Conservation (phyloP, 495 filamentous ascomycete genomes). For the Penicillium flavigenum region DNA sequence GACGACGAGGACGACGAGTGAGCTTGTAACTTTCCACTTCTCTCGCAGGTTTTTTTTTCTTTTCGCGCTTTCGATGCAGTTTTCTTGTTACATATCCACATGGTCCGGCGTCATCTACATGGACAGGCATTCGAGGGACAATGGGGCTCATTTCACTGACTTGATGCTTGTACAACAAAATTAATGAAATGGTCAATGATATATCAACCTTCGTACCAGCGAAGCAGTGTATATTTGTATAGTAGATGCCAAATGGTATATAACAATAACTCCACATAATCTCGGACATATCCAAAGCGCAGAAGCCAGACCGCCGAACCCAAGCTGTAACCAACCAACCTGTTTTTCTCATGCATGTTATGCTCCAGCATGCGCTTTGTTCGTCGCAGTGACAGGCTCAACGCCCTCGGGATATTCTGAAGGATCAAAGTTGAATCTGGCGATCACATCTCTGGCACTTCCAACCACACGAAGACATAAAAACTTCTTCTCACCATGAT, state of each 20-base stretch:
- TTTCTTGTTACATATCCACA: slow-evolving; percentile 16
- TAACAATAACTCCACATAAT: neutral
- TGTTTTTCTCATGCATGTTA: neutral
- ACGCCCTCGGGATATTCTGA: slow-evolving; percentile 40
- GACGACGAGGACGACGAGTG: slow-evolving; percentile 50
- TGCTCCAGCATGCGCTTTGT: neutral
- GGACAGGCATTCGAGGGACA: slow-evolving; percentile 11
- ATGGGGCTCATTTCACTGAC: slow-evolving; percentile 1
- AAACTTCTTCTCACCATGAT: slow-evolving; percentile 32
- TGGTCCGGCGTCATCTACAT: slow-evolving; percentile 14
- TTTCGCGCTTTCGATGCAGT: slow-evolving; percentile 1
- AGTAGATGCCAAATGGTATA: slow-evolving; percentile 3
- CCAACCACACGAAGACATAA: slow-evolving; percentile 43
- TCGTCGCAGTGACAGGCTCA: slow-evolving; percentile 12
- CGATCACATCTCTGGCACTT: slow-evolving; percentile 39
- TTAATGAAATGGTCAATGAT: slow-evolving; percentile 30
- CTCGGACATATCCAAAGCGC: neutral
- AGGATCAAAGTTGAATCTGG: slow-evolving; percentile 44
- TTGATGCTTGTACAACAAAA: slow-evolving; percentile 20
- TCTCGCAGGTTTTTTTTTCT: neutral
- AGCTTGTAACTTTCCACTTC: slow-evolving; percentile 6
- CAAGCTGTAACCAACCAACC: neutral
- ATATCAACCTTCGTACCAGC: slow-evolving; percentile 3
- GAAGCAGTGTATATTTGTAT: slow-evolving; percentile 6
- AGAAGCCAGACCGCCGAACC: neutral